phyloP scores from a whole-genome alignment of 495 filamentous ascomycete genomes.

The Pyrenula aspistea region DNA sequence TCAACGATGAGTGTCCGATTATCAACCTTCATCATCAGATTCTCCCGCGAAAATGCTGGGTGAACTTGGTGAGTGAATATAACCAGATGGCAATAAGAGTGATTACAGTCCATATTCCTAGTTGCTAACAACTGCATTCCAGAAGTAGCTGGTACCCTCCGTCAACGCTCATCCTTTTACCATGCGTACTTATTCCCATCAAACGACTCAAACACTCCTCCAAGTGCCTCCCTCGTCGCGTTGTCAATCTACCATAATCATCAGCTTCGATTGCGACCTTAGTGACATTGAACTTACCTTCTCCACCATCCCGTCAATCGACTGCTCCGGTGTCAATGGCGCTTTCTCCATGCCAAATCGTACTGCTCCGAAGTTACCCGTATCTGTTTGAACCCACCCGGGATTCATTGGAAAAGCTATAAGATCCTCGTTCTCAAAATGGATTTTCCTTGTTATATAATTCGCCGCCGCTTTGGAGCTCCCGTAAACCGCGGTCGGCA shows the following conservation, averaged over 20 bases:
- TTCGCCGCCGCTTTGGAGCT: slow-evolving; percentile 24
- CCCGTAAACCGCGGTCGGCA: slow-evolving; percentile 25
- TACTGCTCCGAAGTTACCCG: slow-evolving; percentile 28
- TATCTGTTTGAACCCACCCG: slow-evolving; percentile 19
- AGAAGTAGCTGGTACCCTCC: no score
- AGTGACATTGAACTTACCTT: neutral
- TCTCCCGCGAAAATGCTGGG: no score
- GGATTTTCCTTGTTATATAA: slow-evolving; percentile 24
- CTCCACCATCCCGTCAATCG: neutral
- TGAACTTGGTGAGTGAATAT: no score
- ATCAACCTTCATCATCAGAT: no score
- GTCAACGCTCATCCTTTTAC: no score
- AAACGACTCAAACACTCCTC: neutral
- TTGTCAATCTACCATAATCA: neutral
- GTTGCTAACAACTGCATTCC: no score
- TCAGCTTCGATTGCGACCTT: neutral
- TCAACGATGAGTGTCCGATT: no score
- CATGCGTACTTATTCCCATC: neutral
- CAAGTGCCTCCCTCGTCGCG: neutral
- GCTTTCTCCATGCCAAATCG: slow-evolving; percentile 23
- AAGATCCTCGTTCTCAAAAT: slow-evolving; percentile 24
- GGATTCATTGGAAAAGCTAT: slow-evolving; percentile 20
- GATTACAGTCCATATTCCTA: no score
- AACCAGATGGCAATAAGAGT: no score
- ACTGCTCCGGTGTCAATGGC: neutral